Percentiles rank a stretch among this genome's conserved stretches.
These are phyloP conservation scores for Tetragonia tetragonoides DNA, from an alignment of 148 eudicot genomes.

Conservation along the genomic window DNA sequence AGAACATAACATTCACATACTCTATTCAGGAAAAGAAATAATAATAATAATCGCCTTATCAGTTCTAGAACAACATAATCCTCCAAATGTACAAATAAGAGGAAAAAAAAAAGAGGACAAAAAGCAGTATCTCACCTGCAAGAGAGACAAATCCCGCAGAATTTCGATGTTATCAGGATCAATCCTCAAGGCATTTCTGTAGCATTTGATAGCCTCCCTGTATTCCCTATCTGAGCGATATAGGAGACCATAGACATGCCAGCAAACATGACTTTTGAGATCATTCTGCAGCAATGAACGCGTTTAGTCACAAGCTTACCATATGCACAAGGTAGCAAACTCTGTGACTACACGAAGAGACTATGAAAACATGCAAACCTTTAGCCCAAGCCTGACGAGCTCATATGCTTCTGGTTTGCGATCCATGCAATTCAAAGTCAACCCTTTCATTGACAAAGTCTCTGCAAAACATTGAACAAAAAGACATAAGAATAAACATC, in stretches of 20 bases:
- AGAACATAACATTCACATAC: not conserved
- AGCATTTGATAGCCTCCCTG: constrained; percentile 95
- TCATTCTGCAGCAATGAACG: constrained; percentile 66
- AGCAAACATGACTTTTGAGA: constrained; percentile 98
- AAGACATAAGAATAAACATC: constrained; percentile 7
- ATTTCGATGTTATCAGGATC: constrained; percentile 99
- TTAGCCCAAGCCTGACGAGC: constrained; percentile 91
- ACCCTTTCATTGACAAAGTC: constrained; percentile 96
- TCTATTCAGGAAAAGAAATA: not conserved
- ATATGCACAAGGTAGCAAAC: constrained; percentile 12
- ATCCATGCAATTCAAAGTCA: constrained; percentile 98
- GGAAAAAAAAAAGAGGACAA: not conserved
- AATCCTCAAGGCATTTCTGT: constrained; percentile 90
- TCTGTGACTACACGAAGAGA: not conserved
- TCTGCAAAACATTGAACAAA: constrained; percentile 45
- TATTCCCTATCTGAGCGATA: constrained; percentile 98
- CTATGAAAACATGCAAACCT: constrained; percentile 46
- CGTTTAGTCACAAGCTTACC: constrained; percentile 2
- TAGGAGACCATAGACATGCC: constrained; percentile 99
- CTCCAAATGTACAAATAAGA: not conserved
- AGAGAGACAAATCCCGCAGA: constrained; percentile 84
- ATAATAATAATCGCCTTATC: too few relatives aligned
- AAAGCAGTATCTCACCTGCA: constrained; percentile 55
- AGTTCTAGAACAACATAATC: not conserved
- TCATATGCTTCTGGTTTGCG: constrained; percentile 98